A percentile compares a stretch with the other conserved stretches of the same genome.
Conservation (phyloP, 495 filamentous ascomycete species). For the Podospora anserina region DNA sequence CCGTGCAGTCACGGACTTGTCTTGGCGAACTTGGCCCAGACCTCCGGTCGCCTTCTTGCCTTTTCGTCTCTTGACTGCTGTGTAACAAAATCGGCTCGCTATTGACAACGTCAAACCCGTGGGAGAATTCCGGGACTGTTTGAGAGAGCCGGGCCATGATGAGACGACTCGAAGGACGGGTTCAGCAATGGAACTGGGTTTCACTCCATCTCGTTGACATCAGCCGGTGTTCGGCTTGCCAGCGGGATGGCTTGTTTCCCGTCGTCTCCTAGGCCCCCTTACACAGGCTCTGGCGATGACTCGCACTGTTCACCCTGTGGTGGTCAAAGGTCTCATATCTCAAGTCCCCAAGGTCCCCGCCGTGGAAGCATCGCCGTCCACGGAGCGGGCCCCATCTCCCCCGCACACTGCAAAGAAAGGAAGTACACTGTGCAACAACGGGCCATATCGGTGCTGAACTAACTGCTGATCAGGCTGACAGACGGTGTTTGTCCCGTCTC, state of each 20-base stretch:
- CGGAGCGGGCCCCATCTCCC: neutral
- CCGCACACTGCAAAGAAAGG: neutral
- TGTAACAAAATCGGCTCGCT: constrained; percentile 5
- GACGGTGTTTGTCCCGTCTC: neutral
- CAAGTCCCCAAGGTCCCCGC: neutral
- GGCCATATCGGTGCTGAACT: too few relatives aligned
- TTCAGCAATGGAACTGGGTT: constrained; percentile 28
- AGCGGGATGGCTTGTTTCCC: neutral
- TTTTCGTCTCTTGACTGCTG: neutral
- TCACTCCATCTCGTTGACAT: constrained; percentile 27
- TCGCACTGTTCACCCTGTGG: constrained; percentile 6
- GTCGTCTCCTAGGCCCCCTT: constrained; percentile 2
- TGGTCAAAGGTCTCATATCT: neutral
- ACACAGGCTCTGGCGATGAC: neutral
- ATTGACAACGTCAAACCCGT: constrained; percentile 5
- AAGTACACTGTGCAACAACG: neutral
- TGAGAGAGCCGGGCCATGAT: constrained; percentile 21
- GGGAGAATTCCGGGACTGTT: constrained; percentile 30
- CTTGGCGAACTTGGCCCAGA: too few relatives aligned
- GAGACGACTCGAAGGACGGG: constrained; percentile 6
- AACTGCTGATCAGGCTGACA: neutral
- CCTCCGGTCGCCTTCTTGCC: neutral
- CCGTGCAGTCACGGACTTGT: too few relatives aligned
- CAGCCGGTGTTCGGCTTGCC: constrained; percentile 21
- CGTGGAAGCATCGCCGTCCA: neutral